Conservation (phyloP, 1,139 yeast genomes). For the Hyphopichia burtonii region DNA sequence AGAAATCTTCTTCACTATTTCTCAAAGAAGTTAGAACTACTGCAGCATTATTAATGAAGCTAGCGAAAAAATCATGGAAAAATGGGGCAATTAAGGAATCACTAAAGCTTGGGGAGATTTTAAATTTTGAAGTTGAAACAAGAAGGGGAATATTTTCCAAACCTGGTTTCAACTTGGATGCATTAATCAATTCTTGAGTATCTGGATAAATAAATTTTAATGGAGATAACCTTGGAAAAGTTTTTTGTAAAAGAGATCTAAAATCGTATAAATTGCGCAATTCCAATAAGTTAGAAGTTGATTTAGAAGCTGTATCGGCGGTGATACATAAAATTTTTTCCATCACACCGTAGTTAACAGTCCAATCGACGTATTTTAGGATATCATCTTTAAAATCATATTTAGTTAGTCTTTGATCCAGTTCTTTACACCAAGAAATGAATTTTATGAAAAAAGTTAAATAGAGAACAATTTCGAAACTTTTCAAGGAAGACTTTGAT, state of each 20-base stretch:
- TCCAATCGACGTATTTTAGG: constrained; percentile 36
- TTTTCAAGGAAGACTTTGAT: constrained; percentile 52
- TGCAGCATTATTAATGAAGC: constrained; percentile 72
- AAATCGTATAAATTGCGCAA: constrained; percentile 59
- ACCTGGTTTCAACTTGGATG: constrained; percentile 20
- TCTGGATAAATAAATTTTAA: constrained; percentile 31
- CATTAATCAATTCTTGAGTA: constrained; percentile 22
- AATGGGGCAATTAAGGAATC: constrained; percentile 38
- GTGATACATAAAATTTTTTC: constrained; percentile 73
- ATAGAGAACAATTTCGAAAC: constrained; percentile 46
- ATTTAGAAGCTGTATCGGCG: constrained; percentile 56
- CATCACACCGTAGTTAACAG: constrained; percentile 63
- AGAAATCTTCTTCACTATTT: constrained; percentile 82
- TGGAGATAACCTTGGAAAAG: constrained; percentile 56
- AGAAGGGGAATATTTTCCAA: constrained; percentile 24
- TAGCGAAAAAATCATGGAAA: constrained; percentile 55
- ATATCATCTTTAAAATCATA: constrained; percentile 48
- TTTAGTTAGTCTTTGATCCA: constrained; percentile 47
- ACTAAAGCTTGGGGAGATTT: constrained; percentile 22
- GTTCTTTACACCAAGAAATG: constrained; percentile 68
- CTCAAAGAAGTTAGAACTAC: constrained; percentile 76
- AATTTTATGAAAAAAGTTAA: constrained; percentile 64
- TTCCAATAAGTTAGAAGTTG: constrained; percentile 31
- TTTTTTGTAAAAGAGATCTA: constrained; percentile 64
- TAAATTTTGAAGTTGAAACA: constrained; percentile 18